Conservation (phyloP, 75 land plant species). For the Selaginella tamariscina region DNA sequence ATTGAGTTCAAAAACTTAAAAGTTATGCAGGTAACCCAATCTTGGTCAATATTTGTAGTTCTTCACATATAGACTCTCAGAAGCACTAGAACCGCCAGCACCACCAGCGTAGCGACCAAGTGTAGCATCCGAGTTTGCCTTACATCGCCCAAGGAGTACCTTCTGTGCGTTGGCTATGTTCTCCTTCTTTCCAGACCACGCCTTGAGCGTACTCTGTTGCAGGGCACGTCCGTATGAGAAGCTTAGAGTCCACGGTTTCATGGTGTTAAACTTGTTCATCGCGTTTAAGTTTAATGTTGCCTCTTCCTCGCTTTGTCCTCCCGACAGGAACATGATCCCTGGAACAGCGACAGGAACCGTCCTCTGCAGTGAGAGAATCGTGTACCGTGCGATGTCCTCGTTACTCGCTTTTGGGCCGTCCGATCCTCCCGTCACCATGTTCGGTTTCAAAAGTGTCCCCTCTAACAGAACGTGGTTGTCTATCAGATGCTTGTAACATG, state of each 20-base stretch:
- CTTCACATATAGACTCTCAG: slow-evolving; percentile 7
- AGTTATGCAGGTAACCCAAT: too few relatives aligned
- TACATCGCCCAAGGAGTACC: slow-evolving; percentile 5
- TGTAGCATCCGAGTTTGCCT: slow-evolving; percentile 7
- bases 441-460: slow-evolving; percentile 29
- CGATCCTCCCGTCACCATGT: slow-evolving; percentile 12
- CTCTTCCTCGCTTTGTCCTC: slow-evolving; percentile 10
- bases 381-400: neutral
- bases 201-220: slow-evolving; percentile 6
- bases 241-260: slow-evolving; percentile 10
- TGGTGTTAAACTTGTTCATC: slow-evolving; percentile 10
- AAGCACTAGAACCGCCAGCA: neutral
- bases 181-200: slow-evolving; percentile 12
- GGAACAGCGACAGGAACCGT: slow-evolving; percentile 9
- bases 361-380: slow-evolving; percentile 1
- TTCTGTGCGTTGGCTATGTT: slow-evolving; percentile 7
- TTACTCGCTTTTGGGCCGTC: neutral
- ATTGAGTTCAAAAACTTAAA: too few relatives aligned
- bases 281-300: slow-evolving; percentile 5
- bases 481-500: slow-evolving; percentile 24
- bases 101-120: slow-evolving; percentile 2
- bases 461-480: slow-evolving; percentile 27
- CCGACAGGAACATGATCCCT: slow-evolving; percentile 9
- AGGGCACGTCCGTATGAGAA: slow-evolving; percentile 8
- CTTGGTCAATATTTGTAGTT: slow-evolving; percentile 7